Base-by-base conservation (phyloP, 257 asterid genomes). In the Cynanchum wilfordii region DNA sequence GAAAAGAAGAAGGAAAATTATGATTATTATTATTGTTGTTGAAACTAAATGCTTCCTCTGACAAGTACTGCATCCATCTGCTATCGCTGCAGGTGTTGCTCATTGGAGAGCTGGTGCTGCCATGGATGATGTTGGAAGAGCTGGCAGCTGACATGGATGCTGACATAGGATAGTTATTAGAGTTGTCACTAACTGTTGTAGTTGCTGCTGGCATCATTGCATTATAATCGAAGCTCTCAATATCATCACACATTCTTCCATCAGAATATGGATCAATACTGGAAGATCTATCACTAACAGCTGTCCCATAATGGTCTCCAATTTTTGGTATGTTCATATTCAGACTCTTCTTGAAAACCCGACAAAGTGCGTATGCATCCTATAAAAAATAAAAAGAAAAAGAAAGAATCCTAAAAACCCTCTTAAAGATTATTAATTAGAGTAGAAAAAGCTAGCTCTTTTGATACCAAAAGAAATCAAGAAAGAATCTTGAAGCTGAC, bases 311-410 rank as follows among this genome's bases (percentile, higher is more conserved):
- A 45, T 80, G 88, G 1, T 89, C 96, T 72, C 84, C 96, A 0
- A 73, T 72, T 78, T 89, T 95, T 2, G 90, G 93, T 19, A 75
- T 78, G 66, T 84, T 92, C 82, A 75, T 78, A 64, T 84, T 92
- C 82, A 95, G 74, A 77, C 90, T 92, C 84, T 95, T 95, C 96
- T 92, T 95, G 89, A 95, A 92, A 33, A 95, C 80, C 0, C 99
- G 94, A 66, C 98, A 95, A 70, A 95, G 95, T 7, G 99, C 99
- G 75, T 95, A 95, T 2, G 96, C 92, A 74, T 92, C 99, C 98
- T 95, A 75, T 29, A 83, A 69, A 68, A 10, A 13, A 75, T n/a
- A 81, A 66, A 65, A 15, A 15, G 24, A 19, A 19, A 52, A 16
- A 0, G n/a, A n/a, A n/a, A n/a, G n/a, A 25, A 15, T 4, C 10